Percentiles rank a stretch among this genome's conserved stretches.
Conservation (phyloP, 139 green algal genomes). For the Deuterostichococcus epilithicus region DNA sequence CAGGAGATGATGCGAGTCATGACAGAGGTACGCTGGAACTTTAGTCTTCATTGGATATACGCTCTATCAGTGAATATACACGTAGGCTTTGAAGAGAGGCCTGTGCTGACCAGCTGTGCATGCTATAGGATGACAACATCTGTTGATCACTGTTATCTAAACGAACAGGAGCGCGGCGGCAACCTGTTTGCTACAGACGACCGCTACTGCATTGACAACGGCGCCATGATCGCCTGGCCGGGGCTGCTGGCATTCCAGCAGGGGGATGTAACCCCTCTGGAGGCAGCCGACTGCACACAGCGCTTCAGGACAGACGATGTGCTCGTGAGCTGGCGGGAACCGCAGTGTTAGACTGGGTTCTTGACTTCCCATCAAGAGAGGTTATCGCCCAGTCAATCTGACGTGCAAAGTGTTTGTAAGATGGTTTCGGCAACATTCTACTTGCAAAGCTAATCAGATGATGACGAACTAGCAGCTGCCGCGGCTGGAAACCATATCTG, state of each 20-base stretch:
- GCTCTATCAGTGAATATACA: too few relatives aligned
- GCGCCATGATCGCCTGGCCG: conserved; percentile 93
- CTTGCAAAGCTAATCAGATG: not conserved
- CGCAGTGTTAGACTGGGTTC: not conserved
- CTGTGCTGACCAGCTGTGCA: too few relatives aligned
- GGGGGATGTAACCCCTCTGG: conserved; percentile 46
- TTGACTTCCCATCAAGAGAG: too few relatives aligned
- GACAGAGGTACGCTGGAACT: not conserved
- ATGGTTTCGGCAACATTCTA: not conserved
- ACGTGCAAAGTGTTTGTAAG: not conserved
- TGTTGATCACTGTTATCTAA: conserved; percentile 42
- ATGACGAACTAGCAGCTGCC: too few relatives aligned
- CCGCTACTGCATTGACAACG: conserved; percentile 93
- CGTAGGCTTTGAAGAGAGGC: too few relatives aligned
- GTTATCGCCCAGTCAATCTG: not conserved
- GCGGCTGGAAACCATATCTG: not conserved
- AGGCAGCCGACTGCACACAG: conserved; percentile 76
- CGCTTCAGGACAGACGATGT: conserved; percentile 86
- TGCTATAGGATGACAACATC: too few relatives aligned
- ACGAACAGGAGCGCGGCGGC: conserved; percentile 67
- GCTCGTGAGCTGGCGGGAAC: conserved; percentile 59
- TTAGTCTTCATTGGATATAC: too few relatives aligned
- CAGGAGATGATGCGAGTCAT: conserved; percentile 79
- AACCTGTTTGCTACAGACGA: conserved; percentile 50
- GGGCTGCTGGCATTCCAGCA: conserved; percentile 68